A percentile compares a stretch with the other conserved stretches of the same genome.
phyloP scores from a whole-genome alignment of 331 rosid species.

The Rosa hybrid region DNA sequence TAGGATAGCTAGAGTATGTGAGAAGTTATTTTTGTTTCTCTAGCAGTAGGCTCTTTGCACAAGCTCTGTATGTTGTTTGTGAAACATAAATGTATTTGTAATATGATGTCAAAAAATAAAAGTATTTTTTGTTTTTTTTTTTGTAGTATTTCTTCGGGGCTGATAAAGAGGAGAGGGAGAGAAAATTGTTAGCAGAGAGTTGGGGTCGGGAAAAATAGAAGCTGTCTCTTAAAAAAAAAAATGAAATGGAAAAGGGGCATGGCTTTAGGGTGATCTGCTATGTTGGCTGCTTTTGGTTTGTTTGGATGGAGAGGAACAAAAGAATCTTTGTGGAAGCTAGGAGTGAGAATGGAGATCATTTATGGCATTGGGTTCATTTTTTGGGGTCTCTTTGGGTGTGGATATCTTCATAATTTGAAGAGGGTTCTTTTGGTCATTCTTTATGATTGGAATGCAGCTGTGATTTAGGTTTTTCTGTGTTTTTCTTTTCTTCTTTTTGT shows the following conservation, averaged over 20 bases:
- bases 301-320: background rate
- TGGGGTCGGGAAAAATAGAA: background rate
- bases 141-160: background rate
- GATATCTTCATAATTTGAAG: background rate
- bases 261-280: background rate
- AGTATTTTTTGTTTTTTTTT: no score
- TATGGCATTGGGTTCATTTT: background rate
- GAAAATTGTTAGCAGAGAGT: background rate
- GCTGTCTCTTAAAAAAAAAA: no score
- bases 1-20: background rate
- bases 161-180: background rate
- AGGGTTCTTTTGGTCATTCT: background rate
- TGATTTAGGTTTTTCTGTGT: background rate
- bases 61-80: background rate
- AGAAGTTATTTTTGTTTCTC: background rate
- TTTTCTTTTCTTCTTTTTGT: background rate
- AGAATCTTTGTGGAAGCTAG: background rate
- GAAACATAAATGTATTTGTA: background rate
- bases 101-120: background rate
- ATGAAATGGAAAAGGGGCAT: background rate
- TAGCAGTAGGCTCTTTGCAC: background rate
- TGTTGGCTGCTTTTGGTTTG: background rate
- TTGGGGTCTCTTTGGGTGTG: background rate
- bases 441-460: background rate
- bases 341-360: background rate